Conservation (phyloP, 2,329 filamentous ascomycete species). For the Claviceps monticola region DNA sequence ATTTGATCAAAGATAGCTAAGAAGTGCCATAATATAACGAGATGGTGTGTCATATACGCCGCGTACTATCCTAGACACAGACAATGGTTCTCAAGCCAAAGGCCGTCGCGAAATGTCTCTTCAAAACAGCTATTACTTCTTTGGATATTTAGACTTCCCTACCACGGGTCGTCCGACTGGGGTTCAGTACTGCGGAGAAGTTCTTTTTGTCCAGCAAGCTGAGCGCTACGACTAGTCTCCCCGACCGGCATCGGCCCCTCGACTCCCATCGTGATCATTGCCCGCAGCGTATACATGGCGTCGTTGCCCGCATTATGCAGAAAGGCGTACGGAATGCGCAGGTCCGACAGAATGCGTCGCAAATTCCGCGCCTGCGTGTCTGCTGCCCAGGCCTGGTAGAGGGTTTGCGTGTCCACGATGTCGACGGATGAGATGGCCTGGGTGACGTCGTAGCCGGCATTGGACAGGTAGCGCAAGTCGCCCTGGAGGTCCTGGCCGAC, state of each 20-base stretch:
- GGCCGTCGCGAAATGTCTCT: too few species aligned
- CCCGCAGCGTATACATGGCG: constrained; percentile 64
- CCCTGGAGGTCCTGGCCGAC: constrained; percentile 60
- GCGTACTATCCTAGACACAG: too few species aligned
- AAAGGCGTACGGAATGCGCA: constrained; percentile 48
- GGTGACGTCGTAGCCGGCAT: constrained; percentile 48
- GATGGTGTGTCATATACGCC: too few species aligned
- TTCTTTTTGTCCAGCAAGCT: neutral
- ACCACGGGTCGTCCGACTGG: neutral
- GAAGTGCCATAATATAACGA: too few species aligned
- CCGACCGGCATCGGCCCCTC: constrained; percentile 6
- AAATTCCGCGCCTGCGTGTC: constrained; percentile 43
- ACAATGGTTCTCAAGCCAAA: too few species aligned
- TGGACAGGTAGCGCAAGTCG: constrained; percentile 56
- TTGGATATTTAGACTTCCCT: too few species aligned
- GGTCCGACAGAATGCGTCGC: constrained; percentile 42
- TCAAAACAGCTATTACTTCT: too few species aligned
- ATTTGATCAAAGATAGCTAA: too few species aligned
- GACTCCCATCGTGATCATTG: constrained; percentile 41
- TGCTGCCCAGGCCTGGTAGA: constrained; percentile 52
- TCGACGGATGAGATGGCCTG: constrained; percentile 42
- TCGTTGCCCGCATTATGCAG: constrained; percentile 88
- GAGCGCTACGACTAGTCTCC: neutral
- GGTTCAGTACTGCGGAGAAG: neutral
- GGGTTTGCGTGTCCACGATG: constrained; percentile 55